Evolutionary conservation across 139 green algal species (phyloP).

Genomic region (Nannochloris sp.): DNA sequence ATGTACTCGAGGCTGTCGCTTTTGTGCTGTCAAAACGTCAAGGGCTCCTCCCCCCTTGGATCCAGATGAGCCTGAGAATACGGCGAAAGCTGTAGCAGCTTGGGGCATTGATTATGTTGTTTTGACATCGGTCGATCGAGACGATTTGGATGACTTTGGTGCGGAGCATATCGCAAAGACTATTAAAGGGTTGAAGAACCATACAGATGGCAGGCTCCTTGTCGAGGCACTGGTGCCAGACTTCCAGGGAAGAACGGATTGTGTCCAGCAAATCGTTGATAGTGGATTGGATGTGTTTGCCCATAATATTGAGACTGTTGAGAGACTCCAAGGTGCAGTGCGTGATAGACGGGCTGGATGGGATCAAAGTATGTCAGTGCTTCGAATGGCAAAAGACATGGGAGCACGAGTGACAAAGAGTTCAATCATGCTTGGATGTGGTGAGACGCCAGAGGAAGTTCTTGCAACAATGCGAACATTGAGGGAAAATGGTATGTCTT

Average conservation of each 20-base stretch:
- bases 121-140: conserved; percentile 93
- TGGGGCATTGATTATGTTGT: conserved; percentile 99
- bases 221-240: conserved; percentile 94
- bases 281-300: conserved; percentile 96
- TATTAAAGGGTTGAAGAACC: conserved; percentile 64
- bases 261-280: conserved; percentile 9
- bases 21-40: conserved; percentile 92
- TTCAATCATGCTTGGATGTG: conserved; percentile 96
- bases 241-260: conserved; percentile 51
- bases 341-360: conserved; percentile 66
- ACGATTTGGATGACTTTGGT: conserved; percentile 90
- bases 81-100: conserved; percentile 64
- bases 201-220: conserved; percentile 61
- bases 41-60: conserved; percentile 82
- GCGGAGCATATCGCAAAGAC: conserved; percentile 80
- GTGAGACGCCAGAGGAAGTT: conserved; percentile 40
- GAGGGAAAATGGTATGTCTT: conserved; percentile 18
- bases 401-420: conserved; percentile 85
- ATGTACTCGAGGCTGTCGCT: conserved; percentile 60
- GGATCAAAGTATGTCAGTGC: conserved; percentile 74
- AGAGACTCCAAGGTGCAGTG: conserved; percentile 55
- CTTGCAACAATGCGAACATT: conserved; percentile 51
- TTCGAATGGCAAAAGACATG: conserved; percentile 75
- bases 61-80: conserved; percentile 84
- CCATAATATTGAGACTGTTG: conserved; percentile 91